phyloP scores from a whole-genome alignment of 768 basidiomycete genomes.

The Rhodotorula sphaerocarpa region DNA sequence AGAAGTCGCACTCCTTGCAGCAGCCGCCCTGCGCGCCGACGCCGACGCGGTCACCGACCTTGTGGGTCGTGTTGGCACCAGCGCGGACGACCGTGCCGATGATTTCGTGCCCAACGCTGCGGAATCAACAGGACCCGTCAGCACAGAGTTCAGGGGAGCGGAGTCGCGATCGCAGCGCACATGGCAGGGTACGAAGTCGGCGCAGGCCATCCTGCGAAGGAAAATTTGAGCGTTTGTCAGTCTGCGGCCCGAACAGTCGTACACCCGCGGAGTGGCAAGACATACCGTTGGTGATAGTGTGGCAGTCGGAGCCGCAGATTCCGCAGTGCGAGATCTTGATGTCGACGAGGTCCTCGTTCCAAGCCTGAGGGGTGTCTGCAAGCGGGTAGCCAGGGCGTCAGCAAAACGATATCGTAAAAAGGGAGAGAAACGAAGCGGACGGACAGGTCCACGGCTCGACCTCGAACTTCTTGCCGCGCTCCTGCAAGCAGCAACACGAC shows the following conservation, averaged over 20 bases:
- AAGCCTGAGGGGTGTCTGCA: conserved; percentile 29
- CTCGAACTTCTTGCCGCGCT: conserved; percentile 25
- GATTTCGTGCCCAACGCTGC: conserved; percentile 40
- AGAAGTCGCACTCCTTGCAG: conserved; percentile 37
- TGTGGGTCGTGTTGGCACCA: conserved; percentile 10
- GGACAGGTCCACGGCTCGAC: conserved; percentile 20
- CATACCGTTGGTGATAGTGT: conserved; percentile 23
- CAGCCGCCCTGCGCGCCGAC: conserved; percentile 45
- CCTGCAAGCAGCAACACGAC: neutral
- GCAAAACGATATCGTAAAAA: too few species aligned
- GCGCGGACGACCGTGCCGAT: conserved; percentile 40
- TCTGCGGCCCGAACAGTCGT: too few species aligned
- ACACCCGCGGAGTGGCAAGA: neutral
- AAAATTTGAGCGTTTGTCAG: neutral
- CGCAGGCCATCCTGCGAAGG: conserved; percentile 13
- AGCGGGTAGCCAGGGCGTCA: too few species aligned
- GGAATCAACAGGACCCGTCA: too few species aligned
- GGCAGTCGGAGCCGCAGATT: conserved; percentile 19
- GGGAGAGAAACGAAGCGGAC: neutral
- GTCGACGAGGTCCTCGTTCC: conserved; percentile 26
- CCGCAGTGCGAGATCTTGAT: conserved; percentile 17
- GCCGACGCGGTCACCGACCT: conserved; percentile 45
- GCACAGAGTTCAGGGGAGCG: too few species aligned
- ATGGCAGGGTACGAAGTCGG: conserved; percentile 26
- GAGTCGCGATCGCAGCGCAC: neutral